A percentile compares a stretch with the other conserved stretches of the same genome.
These are phyloP conservation scores for Solanum chmielewskii DNA, from an alignment of 257 asterid species.

Conservation along the genomic window DNA sequence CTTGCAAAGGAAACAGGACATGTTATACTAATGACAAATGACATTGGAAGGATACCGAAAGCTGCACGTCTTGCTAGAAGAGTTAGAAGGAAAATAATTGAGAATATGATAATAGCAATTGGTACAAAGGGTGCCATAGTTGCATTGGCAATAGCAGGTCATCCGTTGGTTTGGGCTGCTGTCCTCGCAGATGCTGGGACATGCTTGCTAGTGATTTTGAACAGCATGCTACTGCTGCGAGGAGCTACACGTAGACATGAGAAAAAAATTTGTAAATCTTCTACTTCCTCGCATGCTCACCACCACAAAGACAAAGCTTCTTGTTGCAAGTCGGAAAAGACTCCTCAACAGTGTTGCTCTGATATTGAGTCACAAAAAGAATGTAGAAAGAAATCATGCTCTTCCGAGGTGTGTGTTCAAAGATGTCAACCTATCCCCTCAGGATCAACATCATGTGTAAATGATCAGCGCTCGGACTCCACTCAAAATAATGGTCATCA, in stretches of 20 bases:
- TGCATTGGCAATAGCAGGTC: constrained; percentile 66
- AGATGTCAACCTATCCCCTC: background rate
- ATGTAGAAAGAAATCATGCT: constrained; percentile 1
- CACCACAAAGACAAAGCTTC: background rate
- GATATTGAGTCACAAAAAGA: constrained; percentile 8
- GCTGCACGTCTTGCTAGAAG: constrained; percentile 39
- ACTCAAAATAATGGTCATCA: background rate
- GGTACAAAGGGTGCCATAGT: constrained; percentile 50
- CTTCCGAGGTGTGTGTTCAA: constrained; percentile 1
- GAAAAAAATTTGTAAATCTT: constrained; percentile 3
- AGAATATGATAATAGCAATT: constrained; percentile 47
- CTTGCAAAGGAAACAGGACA: constrained; percentile 74
- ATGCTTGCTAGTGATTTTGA: constrained; percentile 67
- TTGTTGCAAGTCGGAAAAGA: background rate
- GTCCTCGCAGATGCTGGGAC: constrained; percentile 72
- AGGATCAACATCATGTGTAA: background rate
- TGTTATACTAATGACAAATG: constrained; percentile 68
- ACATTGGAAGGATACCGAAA: constrained; percentile 52
- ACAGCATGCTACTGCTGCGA: constrained; percentile 61
- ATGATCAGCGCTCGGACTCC: background rate
- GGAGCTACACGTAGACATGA: constrained; percentile 1
- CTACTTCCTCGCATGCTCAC: background rate
- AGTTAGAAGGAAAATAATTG: constrained; percentile 41
- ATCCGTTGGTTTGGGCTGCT: constrained; percentile 91
- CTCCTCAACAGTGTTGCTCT: constrained; percentile 10